phyloP scores from a whole-genome alignment of 148 eudicot genomes.

The Euryodendron excelsum region DNA sequence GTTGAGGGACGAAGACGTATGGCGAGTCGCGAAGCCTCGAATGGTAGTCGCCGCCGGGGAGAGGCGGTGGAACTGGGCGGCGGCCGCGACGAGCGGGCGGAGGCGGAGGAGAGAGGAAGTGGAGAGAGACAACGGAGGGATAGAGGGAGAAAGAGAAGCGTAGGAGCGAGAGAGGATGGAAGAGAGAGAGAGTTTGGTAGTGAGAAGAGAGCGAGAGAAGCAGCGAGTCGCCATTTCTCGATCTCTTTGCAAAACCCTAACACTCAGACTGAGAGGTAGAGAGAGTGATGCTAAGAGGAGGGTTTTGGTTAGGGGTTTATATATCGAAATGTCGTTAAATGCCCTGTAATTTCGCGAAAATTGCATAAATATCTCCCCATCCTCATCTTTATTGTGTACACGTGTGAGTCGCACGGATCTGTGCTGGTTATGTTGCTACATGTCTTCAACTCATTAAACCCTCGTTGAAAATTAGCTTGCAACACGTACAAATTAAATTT shows the following conservation, averaged over 20 bases:
- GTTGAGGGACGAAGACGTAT: conserved; percentile 48
- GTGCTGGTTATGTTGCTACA: too few species aligned
- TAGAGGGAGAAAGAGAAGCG: conserved; percentile 16
- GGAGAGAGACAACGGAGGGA: conserved; percentile 14
- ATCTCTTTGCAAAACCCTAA: conserved; percentile 32
- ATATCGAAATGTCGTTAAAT: neutral
- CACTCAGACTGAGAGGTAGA: neutral
- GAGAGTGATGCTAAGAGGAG: neutral
- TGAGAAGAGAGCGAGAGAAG: conserved; percentile 39
- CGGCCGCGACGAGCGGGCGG: conserved; percentile 39
- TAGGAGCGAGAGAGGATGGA: conserved; percentile 34
- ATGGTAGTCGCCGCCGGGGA: conserved; percentile 14
- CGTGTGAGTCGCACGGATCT: neutral
- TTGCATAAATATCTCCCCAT: neutral
- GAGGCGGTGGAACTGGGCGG: conserved; percentile 19
- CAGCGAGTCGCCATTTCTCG: conserved; percentile 45
- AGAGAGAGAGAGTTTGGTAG: conserved; percentile 19
- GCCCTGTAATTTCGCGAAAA: neutral
- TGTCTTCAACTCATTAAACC: too few species aligned
- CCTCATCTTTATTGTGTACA: neutral
- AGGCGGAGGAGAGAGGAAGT: conserved; percentile 22
- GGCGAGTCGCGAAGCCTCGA: conserved; percentile 42
- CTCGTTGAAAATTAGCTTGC: too few species aligned
- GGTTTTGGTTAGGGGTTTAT: neutral
- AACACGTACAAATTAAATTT: too few species aligned